Evolutionary conservation across 225 moss, liverwort and hornwort genomes (phyloP).

Genomic region (Takakia lepidozioides): DNA sequence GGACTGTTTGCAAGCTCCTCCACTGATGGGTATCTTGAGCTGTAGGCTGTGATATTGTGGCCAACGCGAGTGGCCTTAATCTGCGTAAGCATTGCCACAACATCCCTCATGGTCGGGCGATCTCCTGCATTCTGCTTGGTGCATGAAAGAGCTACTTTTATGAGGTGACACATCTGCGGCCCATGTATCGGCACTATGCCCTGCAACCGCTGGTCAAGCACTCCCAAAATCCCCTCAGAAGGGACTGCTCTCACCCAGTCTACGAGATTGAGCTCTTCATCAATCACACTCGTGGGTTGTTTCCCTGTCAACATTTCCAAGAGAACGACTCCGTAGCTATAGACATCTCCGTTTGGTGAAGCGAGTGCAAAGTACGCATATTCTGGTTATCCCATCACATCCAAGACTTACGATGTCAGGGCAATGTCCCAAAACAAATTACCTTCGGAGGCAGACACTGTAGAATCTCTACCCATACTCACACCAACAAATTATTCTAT

Average conservation of each 20-base stretch:
- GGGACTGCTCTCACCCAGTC: conserved; percentile 4
- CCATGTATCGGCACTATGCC: not conserved
- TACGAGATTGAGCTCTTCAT: conserved; percentile 5
- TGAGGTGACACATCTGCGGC: conserved; percentile 1
- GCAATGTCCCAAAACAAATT: too few relatives aligned
- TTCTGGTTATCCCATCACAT: conserved; percentile 7
- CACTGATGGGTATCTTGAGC: too few relatives aligned
- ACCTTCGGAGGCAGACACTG: too few relatives aligned
- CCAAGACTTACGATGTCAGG: not conserved
- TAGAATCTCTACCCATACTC: too few relatives aligned
- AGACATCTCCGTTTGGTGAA: conserved; percentile 17
- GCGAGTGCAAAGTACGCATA: conserved; percentile 4
- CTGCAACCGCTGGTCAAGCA: not conserved
- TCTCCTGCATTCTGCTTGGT: conserved; percentile 3
- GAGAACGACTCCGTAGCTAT: conserved; percentile 16
- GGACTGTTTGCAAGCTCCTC: too few relatives aligned
- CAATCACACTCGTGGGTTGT: conserved; percentile 4
- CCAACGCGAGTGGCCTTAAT: too few relatives aligned
- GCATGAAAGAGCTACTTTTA: conserved; percentile 1
- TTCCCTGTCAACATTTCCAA: conserved; percentile 17
- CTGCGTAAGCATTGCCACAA: conserved; percentile 1
- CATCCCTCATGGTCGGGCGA: conserved; percentile 7
- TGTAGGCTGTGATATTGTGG: too few relatives aligned
- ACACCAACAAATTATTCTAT: too few relatives aligned
- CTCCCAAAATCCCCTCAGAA: not conserved